A percentile compares a stretch with the other conserved stretches of the same genome.
Evolutionary conservation across 2,329 filamentous ascomycete genomes (phyloP).

Genomic region (Neobulgaria alba): DNA sequence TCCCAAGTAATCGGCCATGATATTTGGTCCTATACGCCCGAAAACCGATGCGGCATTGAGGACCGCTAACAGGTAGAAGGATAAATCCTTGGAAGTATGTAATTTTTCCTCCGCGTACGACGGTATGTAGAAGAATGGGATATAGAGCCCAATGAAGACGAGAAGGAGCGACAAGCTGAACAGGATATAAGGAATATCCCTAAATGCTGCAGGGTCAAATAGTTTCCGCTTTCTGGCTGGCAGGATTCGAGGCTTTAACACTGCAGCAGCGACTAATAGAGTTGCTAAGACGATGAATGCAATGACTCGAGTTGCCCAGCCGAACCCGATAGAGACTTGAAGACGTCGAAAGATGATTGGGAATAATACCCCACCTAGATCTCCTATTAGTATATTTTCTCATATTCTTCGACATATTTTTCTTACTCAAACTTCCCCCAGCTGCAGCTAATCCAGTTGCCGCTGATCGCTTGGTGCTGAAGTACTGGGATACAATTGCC

Average conservation of each 20-base stretch:
- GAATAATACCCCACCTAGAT: constrained; percentile 47
- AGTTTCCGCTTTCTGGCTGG: constrained; percentile 31
- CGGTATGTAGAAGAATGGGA: constrained; percentile 8
- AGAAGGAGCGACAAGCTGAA: constrained; percentile 28
- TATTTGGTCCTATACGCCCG: constrained; percentile 38
- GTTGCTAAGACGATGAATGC: constrained; percentile 37
- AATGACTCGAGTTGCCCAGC: constrained; percentile 46
- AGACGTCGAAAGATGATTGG: constrained; percentile 51
- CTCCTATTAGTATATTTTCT: constrained; percentile 29
- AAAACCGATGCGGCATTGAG: constrained; percentile 43
- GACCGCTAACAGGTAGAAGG: constrained; percentile 41
- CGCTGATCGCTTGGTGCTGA: constrained; percentile 36
- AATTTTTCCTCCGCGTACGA: constrained; percentile 7
- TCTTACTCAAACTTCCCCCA: too few relatives aligned
- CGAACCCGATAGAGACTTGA: constrained; percentile 41
- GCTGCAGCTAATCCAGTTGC: constrained; percentile 39
- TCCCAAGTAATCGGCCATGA: constrained; percentile 38
- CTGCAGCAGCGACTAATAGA: constrained; percentile 21
- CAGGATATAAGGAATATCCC: constrained; percentile 35
- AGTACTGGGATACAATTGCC: constrained; percentile 35
- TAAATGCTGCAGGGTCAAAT: constrained; percentile 33
- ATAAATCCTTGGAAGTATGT: constrained; percentile 30
- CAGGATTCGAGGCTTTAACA: constrained; percentile 30
- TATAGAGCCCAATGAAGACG: constrained; percentile 27
- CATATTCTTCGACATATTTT: too few relatives aligned